Conservation (phyloP, 345 rosid species). For the Combretum micranthum region DNA sequence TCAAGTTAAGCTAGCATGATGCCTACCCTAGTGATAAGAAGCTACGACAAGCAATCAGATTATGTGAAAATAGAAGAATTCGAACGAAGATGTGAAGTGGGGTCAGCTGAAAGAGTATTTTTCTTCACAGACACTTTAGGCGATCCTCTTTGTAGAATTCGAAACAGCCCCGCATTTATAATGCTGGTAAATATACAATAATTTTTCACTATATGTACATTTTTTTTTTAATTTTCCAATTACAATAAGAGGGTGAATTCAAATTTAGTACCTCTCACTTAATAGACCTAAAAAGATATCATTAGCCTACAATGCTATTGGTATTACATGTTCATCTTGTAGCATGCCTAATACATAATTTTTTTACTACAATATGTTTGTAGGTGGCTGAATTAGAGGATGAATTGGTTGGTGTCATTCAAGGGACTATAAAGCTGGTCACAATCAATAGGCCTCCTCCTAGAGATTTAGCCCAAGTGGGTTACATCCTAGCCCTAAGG, state of each 20-base stretch:
- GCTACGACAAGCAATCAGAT: constrained; percentile 50
- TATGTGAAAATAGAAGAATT: constrained; percentile 42
- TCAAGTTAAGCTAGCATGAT: neutral
- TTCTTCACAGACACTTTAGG: constrained; percentile 72
- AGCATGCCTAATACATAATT: too few species aligned
- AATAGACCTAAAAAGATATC: too few species aligned
- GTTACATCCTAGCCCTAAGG: constrained; percentile 63
- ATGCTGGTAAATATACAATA: constrained; percentile 55
- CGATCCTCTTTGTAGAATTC: constrained; percentile 81
- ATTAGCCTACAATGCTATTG: too few species aligned
- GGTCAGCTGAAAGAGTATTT: constrained; percentile 40
- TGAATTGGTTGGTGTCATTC: constrained; percentile 65
- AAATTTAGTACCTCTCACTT: too few species aligned
- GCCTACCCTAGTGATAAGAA: constrained; percentile 33
- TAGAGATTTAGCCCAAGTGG: constrained; percentile 37
- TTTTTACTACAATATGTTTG: too few species aligned
- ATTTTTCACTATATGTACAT: too few species aligned
- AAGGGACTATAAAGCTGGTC: constrained; percentile 67
- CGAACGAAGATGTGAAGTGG: constrained; percentile 70
- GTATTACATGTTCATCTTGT: too few species aligned
- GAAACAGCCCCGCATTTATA: constrained; percentile 54
- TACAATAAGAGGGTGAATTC: too few species aligned
- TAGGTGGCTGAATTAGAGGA: constrained; percentile 60
- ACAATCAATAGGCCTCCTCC: constrained; percentile 27
- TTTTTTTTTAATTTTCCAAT: too few species aligned